phyloP scores from a whole-genome alignment of 75 land plant species.

The Larix kaempferi region DNA sequence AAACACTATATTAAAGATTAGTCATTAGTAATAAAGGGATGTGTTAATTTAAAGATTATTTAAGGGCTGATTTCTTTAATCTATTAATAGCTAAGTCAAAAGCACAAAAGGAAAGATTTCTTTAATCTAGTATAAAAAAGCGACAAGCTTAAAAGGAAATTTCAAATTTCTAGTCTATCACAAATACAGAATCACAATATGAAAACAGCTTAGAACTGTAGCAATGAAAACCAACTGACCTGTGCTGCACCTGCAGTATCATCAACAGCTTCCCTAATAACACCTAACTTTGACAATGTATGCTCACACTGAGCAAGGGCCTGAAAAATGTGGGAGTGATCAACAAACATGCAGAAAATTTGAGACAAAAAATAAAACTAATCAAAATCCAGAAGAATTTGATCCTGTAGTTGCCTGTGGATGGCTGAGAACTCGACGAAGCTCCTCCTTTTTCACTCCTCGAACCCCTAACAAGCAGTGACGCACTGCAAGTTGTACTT shows the following conservation, averaged over 20 bases:
- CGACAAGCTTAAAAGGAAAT: neutral
- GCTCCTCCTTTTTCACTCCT: conserved; percentile 74
- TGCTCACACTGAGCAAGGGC: conserved; percentile 90
- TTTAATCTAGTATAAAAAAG: neutral
- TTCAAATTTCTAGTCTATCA: neutral
- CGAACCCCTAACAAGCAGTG: conserved; percentile 83
- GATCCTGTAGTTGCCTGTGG: conserved; percentile 54
- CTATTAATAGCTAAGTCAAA: neutral
- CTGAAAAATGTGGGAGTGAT: conserved; percentile 18
- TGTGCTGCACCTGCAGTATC: conserved; percentile 98
- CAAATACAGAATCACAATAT: neutral
- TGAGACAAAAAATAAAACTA: conserved; percentile 10
- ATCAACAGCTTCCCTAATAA: conserved; percentile 88
- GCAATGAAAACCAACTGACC: conserved; percentile 27
- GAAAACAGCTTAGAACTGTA: neutral
- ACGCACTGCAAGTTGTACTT: conserved; percentile 77
- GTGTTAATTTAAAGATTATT: neutral
- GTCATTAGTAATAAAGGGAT: too few species aligned
- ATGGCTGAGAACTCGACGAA: conserved; percentile 85
- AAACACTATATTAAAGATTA: neutral
- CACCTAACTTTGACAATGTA: conserved; percentile 61
- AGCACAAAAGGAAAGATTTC: neutral
- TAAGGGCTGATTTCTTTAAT: neutral
- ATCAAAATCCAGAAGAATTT: neutral
- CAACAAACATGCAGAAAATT: neutral